Percentiles rank a stretch among this genome's conserved stretches.
These are phyloP conservation scores for Diplodia sapinea DNA, from an alignment of 2,329 filamentous ascomycete species.

Conservation along the genomic window DNA sequence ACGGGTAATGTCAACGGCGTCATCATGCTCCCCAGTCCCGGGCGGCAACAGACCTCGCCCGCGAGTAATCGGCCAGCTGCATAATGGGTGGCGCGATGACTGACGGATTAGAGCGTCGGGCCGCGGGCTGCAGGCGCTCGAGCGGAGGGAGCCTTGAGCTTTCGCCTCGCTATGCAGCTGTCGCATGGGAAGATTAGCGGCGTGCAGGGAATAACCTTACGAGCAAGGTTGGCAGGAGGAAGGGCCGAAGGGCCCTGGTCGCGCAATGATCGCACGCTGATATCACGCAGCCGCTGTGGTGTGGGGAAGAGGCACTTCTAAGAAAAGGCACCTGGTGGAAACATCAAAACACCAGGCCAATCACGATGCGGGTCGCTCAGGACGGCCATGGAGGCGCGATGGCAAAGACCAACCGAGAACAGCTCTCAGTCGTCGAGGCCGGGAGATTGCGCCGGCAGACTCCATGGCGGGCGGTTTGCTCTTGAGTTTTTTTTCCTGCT, in stretches of 20 bases:
- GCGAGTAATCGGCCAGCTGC: constrained; percentile 23
- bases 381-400: constrained; percentile 5
- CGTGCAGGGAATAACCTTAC: constrained; percentile 19
- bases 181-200: constrained; percentile 21
- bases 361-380: constrained; percentile 1
- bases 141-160: constrained; percentile 23
- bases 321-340: constrained; percentile 26
- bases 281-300: constrained; percentile 28
- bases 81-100: constrained; percentile 18
- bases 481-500: neutral
- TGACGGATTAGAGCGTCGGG: constrained; percentile 20
- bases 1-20: constrained; percentile 27
- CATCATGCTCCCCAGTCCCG: constrained; percentile 15
- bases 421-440: constrained; percentile 14
- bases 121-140: constrained; percentile 18
- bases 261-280: constrained; percentile 22
- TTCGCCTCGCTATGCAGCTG: constrained; percentile 23
- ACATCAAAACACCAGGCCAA: constrained; percentile 24
- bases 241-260: constrained; percentile 25
- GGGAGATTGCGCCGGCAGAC: constrained; percentile 17
- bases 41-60: constrained; percentile 4
- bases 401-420: neutral
- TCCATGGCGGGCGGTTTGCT: constrained; percentile 1
- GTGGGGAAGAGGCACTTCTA: constrained; percentile 27
- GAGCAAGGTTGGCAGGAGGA: constrained; percentile 24